Base-by-base conservation (phyloP, 352 stramenopile species). In the Blastocystis sp. region DNA sequence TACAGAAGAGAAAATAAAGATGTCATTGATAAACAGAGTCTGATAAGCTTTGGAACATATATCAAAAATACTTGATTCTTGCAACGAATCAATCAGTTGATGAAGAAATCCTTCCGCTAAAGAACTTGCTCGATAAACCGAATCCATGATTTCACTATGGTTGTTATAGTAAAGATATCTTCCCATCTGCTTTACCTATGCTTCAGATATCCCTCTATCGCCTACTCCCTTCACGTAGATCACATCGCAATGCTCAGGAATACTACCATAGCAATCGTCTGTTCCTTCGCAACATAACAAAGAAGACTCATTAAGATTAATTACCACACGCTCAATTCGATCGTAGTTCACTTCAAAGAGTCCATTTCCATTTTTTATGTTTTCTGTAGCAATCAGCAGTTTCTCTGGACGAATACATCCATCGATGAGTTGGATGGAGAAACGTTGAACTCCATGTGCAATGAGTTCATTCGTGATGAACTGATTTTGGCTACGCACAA, bases 141-240 rank as follows among this genome's bases (percentile, higher is more conserved):
- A 66, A 65, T 65, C 50, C 39, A 81, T 30, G 47, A 81, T 7
- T 62, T 81, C 70, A 26, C 30, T 47, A 13, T 13, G 9, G 34
- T 81, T 81, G 37, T 64, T 41, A 7, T 62, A n/a, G 47, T 63
- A 13, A 24, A 81, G 7, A 37, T 47, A 81, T 18, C 47, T 20
- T 53, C 41, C n/a, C 70, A 65, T 59, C 20, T 63, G n/a, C 24
- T 41, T 20, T 9, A 20, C 26, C 70, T 81, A 65, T 8, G 20
- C 13, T 5, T 81, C 13, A 81, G 16, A 30, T 39, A 0, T 26
- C 0, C n/a, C 18, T 18, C n/a, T n/a, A n/a, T 43, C 20, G 24
- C 6, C 26, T 62, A 81, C 70, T 18, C 65, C 50, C n/a, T 65
- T 65, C 70, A 81, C 70, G 16, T 37, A 81, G 26, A 81, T 62